Base-by-base conservation (phyloP, 768 basidiomycete species). In the Phylloporus arenicola region DNA sequence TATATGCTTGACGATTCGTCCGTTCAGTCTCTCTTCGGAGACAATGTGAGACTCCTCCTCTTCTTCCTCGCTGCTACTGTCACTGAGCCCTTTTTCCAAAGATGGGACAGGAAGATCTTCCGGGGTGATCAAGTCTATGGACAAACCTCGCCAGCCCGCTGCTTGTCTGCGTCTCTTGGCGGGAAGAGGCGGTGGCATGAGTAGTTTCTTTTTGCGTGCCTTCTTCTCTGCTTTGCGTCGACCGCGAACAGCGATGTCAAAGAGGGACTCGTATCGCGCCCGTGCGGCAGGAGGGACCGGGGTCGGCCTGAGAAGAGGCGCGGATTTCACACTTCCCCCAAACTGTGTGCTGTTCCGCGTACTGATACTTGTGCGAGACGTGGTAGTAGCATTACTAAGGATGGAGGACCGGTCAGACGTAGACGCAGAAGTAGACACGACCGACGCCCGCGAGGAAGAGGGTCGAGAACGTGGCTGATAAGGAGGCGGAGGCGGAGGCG, bases 111-210 rank as follows among this genome's bases (percentile, higher is more conserved):
- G 50, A 45, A 66, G 62, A 33, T 70, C 72, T 30, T 73, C 74
- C 3, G 69, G 65, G 11, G 78, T 76, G 46, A 82, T 80, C 46
- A 83, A 65, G 62, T 88, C 86, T 25, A 87, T 79, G 1, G 84
- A 85, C 35, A 84, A 61, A 9, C 81, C 86, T 39, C 85, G 72
- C 88, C 88, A 91, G 3, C 88, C 88, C 3, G 79, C 80, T 1
- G 84, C 82, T 49, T 81, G 77, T 50, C 82, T 65, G 35, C 60
- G 62, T 39, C 77, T 75, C 53, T 75, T 73, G 14, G 72, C 58
- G 42, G 70, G 51, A 14, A 73, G 70, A 50, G 69, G 69, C 4
- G 70, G 57, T 2, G 70, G 66, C 17, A 67, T 72, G 9, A 69
- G 65, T 20, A 62, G 56, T 31, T 56, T 57, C 24, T 11, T 42